phyloP scores from a whole-genome alignment of 2,329 filamentous ascomycete species.

The Triangularia verruculosa region DNA sequence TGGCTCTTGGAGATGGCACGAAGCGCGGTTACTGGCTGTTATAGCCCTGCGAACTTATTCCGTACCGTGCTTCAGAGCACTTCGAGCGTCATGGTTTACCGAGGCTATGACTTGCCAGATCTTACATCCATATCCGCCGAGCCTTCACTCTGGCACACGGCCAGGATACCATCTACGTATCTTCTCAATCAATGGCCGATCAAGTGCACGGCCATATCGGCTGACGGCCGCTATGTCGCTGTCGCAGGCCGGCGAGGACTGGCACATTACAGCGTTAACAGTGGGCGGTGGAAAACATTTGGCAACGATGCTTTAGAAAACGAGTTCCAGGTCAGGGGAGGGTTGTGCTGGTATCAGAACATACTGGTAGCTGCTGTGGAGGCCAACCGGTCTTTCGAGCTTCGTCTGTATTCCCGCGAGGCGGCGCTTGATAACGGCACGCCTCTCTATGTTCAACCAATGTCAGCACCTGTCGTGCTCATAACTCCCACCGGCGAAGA shows the following conservation, averaged over 20 bases:
- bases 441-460: slow-evolving; percentile 70
- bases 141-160: slow-evolving; percentile 90
- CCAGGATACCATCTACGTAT: slow-evolving; percentile 80
- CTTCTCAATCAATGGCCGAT: slow-evolving; percentile 93
- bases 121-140: slow-evolving; percentile 89
- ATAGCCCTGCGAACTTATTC: slow-evolving; percentile 85
- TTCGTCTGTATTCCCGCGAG: slow-evolving; percentile 92
- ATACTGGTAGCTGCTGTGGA: slow-evolving; percentile 93
- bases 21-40: slow-evolving; percentile 89
- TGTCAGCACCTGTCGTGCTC: slow-evolving; percentile 84
- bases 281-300: slow-evolving; percentile 94
- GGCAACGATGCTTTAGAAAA: slow-evolving; percentile 76
- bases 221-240: slow-evolving; percentile 90
- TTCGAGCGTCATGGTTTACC: slow-evolving; percentile 84
- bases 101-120: slow-evolving; percentile 87
- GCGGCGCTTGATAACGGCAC: slow-evolving; percentile 69
- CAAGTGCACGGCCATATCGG: slow-evolving; percentile 78
- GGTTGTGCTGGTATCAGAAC: slow-evolving; percentile 99
- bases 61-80: slow-evolving; percentile 86
- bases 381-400: slow-evolving; percentile 72
- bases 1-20: slow-evolving; percentile 91
- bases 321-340: slow-evolving; percentile 86
- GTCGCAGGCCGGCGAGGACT: slow-evolving; percentile 91
- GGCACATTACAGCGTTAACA: slow-evolving; percentile 92
- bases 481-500: slow-evolving; percentile 88